Evolutionary conservation across 2,329 filamentous ascomycete species (phyloP).

Genomic region (Balansia obtecta): DNA sequence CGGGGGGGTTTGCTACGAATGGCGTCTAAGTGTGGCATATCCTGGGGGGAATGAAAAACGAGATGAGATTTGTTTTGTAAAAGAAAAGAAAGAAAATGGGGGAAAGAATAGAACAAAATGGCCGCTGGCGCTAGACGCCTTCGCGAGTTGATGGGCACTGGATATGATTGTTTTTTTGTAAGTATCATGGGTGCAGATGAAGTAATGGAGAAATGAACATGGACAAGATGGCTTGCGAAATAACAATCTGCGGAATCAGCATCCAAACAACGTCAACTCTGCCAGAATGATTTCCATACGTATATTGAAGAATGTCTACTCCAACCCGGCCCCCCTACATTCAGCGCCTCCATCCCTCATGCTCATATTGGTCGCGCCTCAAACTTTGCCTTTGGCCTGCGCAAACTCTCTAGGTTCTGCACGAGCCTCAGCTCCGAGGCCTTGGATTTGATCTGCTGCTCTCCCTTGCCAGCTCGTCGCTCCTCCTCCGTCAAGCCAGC

Average conservation of each 20-base stretch:
- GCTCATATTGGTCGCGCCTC: conserved; percentile 37
- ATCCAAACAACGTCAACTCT: no score
- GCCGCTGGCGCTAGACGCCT: no score
- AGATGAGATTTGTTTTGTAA: not conserved
- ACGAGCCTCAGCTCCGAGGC: conserved; percentile 83
- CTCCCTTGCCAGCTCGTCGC: conserved; percentile 37
- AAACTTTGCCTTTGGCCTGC: conserved; percentile 53
- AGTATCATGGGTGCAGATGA: no score
- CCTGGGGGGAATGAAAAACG: not conserved
- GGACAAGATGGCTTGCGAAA: no score
- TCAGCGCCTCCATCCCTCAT: not conserved
- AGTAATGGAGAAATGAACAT: not conserved
- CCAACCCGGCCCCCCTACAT: not conserved
- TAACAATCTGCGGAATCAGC: no score
- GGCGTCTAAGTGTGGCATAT: not conserved
- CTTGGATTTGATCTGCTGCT: conserved; percentile 60
- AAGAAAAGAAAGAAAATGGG: not conserved
- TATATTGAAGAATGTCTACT: not conserved
- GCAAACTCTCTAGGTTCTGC: conserved; percentile 56
- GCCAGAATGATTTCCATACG: not conserved
- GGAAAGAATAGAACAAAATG: no score
- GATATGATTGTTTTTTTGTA: no score
- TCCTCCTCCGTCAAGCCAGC: conserved; percentile 31
- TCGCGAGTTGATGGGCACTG: no score
- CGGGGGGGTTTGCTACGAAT: conserved; percentile 34